Evolutionary conservation across 768 basidiomycete species (phyloP).

Genomic region (Naganishia kalamii): DNA sequence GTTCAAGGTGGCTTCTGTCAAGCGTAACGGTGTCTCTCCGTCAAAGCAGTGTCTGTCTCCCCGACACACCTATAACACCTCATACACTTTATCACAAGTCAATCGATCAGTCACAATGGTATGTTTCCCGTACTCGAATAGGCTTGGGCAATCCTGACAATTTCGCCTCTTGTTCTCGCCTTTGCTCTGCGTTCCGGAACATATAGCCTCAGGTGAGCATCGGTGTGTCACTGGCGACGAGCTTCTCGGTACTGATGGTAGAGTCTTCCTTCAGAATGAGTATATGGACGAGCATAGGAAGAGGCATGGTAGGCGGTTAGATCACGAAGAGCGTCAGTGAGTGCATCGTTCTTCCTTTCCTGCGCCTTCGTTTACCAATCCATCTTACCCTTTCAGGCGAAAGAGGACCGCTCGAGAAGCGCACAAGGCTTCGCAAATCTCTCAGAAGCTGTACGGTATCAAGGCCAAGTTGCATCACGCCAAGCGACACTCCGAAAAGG

Average conservation of each 20-base stretch:
- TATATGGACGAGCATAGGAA: constrained; percentile 99
- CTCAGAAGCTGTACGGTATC: constrained; percentile 90
- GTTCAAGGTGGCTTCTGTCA: no score
- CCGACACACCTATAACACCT: no score
- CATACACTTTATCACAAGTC: not conserved
- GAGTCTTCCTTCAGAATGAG: constrained; percentile 63
- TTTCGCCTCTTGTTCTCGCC: not conserved
- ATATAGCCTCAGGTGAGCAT: constrained; percentile 17
- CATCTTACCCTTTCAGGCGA: constrained; percentile 36
- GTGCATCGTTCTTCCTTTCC: constrained; percentile 38
- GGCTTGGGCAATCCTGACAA: not conserved
- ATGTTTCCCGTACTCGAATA: not conserved
- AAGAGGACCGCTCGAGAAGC: constrained; percentile 49
- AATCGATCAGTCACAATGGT: constrained; percentile 5
- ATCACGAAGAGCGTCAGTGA: constrained; percentile 91
- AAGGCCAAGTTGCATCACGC: constrained; percentile 98
- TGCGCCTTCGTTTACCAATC: constrained; percentile 2
- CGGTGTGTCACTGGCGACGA: not conserved
- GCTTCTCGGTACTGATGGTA: not conserved
- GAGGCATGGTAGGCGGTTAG: constrained; percentile 89
- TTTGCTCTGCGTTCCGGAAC: not conserved
- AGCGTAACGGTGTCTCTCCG: no score
- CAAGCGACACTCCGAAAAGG: constrained; percentile 92
- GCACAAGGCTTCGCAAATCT: constrained; percentile 63
- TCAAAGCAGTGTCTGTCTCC: no score